Conservation (phyloP, 2,329 filamentous ascomycete species). For the Oidium heveae region DNA sequence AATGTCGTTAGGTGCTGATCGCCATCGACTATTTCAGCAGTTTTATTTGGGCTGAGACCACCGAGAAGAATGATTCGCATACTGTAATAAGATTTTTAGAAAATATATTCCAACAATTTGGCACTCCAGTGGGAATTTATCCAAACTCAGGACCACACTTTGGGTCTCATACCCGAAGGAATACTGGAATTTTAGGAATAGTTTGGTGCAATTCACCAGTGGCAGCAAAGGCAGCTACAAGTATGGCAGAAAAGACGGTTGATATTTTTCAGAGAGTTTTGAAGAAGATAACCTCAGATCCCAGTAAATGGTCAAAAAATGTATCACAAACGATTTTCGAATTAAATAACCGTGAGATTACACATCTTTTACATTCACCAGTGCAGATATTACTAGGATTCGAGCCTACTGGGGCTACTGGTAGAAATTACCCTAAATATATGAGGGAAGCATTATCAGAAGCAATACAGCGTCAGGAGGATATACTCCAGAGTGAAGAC, state of each 20-base stretch:
- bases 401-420: not conserved
- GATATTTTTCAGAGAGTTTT: not conserved
- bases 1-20: not conserved
- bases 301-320: not conserved
- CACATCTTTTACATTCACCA: not conserved
- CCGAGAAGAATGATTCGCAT: not conserved
- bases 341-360: not conserved
- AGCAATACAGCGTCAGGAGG: not conserved
- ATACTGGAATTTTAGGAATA: not conserved
- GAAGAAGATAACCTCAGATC: not conserved
- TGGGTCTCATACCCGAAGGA: no score
- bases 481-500: not conserved
- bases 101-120: not conserved
- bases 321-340: not conserved
- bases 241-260: not conserved
- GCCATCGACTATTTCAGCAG: conserved; percentile 1
- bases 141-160: not conserved
- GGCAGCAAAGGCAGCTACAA: not conserved
- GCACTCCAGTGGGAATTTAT: not conserved
- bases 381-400: not conserved
- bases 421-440: not conserved
- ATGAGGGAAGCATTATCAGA: not conserved
- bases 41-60: not conserved
- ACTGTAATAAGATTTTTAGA: not conserved
- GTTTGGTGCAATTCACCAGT: not conserved